Base-by-base conservation (phyloP, 805 yeast genomes). In the Yamadazyma paraphyllophila region DNA sequence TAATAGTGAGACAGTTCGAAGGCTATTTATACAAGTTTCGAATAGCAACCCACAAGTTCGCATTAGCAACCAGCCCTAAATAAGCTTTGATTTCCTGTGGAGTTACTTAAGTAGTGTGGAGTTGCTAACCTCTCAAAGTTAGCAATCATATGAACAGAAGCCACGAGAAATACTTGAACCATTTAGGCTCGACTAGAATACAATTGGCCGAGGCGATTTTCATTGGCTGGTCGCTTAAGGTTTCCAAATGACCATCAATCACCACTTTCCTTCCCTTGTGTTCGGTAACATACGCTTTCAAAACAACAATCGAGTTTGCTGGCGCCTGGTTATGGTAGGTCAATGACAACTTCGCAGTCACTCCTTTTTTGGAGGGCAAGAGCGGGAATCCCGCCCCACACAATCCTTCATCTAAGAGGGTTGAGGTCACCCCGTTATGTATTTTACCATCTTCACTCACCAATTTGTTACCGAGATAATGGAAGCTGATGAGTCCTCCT, bases 311-410 rank as follows among this genome's bases (percentile, higher is more conserved):
- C 16, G 83, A 71, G 48, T 81, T 78, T 0, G 90, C 84, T 2
- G 73, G 74, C 0, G 81, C 80, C 33, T 83, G 85, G 51, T 74
- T 76, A 35, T 75, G 74, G 63, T 88, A 92, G 43, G 85, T 73
- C 7, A 92, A 71, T 2, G 76, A 65, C 36, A 92, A 69, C 41
- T 74, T 76, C 0, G 96, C 99, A 0, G 99, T 92, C 17, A 94
- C 96, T 11, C 98, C 99, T 41, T 85, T 74, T 45, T 81, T 77
- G 46, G 82, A 80, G 1, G 98, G 98, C 10, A 92, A 69, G 24
- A 76, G 67, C 2, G 88, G 81, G 60, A 90, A 92, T 12, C 97
- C 98, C 57, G 96, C 86, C 36, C 81, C 74, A 57, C 96, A 88
- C 25, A 92, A 67, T 0, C 85, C 84, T 60, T 91, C 97, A 64